These are phyloP conservation scores for Castanea mollissima DNA, from an alignment of 306 rosid genomes.

Conservation along the genomic window DNA sequence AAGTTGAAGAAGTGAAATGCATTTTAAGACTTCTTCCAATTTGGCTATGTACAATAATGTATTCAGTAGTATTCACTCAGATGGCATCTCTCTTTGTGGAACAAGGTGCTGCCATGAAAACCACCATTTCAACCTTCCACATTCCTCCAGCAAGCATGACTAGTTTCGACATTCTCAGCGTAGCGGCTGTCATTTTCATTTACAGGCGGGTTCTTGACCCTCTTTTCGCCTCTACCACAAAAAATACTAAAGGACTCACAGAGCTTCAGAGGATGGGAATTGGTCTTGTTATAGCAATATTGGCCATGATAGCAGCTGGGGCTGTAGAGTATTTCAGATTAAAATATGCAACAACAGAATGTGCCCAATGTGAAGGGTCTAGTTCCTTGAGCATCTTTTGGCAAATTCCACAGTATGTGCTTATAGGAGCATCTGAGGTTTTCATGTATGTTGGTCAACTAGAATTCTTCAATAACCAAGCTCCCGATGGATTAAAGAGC, in stretches of 20 bases:
- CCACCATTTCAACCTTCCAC: conserved; percentile 50
- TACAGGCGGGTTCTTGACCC: conserved; percentile 59
- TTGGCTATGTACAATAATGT: conserved; percentile 77
- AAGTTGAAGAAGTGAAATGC: conserved; percentile 83
- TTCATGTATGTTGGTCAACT: conserved; percentile 82
- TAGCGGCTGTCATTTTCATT: conserved; percentile 61
- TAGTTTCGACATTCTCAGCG: conserved; percentile 74
- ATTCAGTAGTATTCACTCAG: conserved; percentile 83
- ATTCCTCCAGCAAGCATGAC: conserved; percentile 93
- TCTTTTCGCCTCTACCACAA: conserved; percentile 10
- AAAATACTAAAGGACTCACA: conserved; percentile 43
- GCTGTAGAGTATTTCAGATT: conserved; percentile 54
- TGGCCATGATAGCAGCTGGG: conserved; percentile 72
- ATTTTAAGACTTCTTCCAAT: conserved; percentile 71
- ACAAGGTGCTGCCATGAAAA: conserved; percentile 79
- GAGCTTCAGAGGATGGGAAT: conserved; percentile 85
- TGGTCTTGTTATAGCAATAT: conserved; percentile 62
- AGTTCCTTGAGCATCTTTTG: conserved; percentile 68
- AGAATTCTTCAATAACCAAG: conserved; percentile 73
- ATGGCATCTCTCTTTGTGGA: conserved; percentile 86
- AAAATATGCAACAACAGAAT: conserved; percentile 29
- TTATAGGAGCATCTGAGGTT: conserved; percentile 79
- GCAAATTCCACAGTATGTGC: conserved; percentile 72
- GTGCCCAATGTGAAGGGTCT: conserved; percentile 34
- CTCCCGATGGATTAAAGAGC: conserved; percentile 81